Base-by-base conservation (phyloP, 345 rosid species). In the Salix caprea region DNA sequence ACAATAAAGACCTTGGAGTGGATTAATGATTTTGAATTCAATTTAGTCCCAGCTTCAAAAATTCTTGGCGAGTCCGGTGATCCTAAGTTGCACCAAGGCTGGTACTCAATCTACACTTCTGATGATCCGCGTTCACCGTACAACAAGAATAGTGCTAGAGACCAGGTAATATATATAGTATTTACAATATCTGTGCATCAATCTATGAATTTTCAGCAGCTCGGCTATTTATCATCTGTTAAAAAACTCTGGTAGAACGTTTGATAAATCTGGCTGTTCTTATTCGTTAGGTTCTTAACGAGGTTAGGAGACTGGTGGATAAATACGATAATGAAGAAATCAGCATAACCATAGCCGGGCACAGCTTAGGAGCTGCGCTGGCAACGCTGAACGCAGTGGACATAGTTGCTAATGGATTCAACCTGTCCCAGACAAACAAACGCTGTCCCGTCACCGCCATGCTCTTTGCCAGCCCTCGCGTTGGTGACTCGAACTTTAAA, bases 101-200 rank as follows among this genome's bases (percentile, higher is more conserved):
- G 96, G 96, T 84, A 89, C 71, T 92, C 96, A 4, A 87, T 94
- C n/a, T 94, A 92, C 76, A 91, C 92, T 62, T 91, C 98, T 6
- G 81, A 79, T 1, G 94, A 92, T 74, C 76, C 85, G 2, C 90
- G 89, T 32, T 94, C 97, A 3, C 89, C 89, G 14, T 94, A 80
- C 76, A 90, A 48, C 61, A 86, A 78, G 30, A 78, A 10, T 30
- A 69, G 74, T n/a, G 74, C 79, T 7, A 75, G 64, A 58, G 64
- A 58, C 64, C 64, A 58, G 64, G 64, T 58, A 58, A n/a, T 58
- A 4, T 58, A 58, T 23, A 4, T 23, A 58, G 28, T n/a, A 58
- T 10, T 8, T 23, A n/a, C 21, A n/a, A 4, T n/a, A 56, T 58
- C 10, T 23, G 28, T 58, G 64, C 28, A 3, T 58, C 26, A 56